Evolutionary conservation across 2,329 filamentous ascomycete species (phyloP), one percentile per base, ranked within the genome.

Genomic region (Cucurbitaria berberidis): DNA sequence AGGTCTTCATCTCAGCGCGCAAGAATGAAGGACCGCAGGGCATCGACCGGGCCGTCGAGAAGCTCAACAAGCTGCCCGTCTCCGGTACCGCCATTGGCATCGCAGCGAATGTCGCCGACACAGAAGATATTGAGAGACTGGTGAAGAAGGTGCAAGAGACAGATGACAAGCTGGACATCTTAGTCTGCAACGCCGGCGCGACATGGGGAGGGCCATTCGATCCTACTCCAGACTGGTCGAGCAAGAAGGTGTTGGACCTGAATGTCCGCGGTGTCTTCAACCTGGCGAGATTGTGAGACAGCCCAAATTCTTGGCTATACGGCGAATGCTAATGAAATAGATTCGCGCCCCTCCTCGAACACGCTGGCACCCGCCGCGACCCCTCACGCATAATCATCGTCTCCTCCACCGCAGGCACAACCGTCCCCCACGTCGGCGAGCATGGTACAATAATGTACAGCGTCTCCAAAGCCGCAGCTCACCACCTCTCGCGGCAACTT

Each of bases 261-360:
- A 77, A 77, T 38, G 73, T 77, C 10, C 58, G 73, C n/a, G 71
- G 74, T 6, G 68, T 76, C 15, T 76, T 76, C 63, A 76, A 76
- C 46, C 50, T 73, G n/a, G 67, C 68, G 9, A 63, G 71, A 58
- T 57, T 74, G 74, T 76, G 53, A 43, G 70, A 55, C 10, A 15
- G 3, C 3, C 2, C 8, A 2, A 22, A 13, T 10, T 1, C 1
- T 9, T 27, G 9, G 9, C 18, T 22, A 9, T 29, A 5, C 15
- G 24, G 11, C 1, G n/a, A 16, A 10, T 24, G n/a, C 42, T 57
- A 22, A 60, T 16, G 3, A 6, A 29, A 8, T 46, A 76, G 73
- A 18, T 73, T 75, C 45, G 46, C 66, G 0, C 74, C 75, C 1
- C 54, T 77, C n/a, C 70, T 77, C 8, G 67, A 66, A 44, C 66